Conservation (phyloP, 768 basidiomycete species). For the Auricularia sp. region DNA sequence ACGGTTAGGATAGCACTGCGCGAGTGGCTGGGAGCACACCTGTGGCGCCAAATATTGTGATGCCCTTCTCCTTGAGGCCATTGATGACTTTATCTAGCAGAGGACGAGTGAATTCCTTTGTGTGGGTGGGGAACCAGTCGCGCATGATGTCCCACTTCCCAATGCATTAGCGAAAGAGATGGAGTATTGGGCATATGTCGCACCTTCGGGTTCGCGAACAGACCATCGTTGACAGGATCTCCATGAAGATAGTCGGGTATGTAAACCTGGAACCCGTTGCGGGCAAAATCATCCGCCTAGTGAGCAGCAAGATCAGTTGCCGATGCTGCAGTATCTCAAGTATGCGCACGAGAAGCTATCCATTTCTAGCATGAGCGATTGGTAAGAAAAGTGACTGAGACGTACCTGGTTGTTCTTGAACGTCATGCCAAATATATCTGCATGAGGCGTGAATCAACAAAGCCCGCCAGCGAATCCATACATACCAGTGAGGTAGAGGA, state of each 20-base stretch:
- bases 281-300: slow-evolving; percentile 9
- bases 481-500: slow-evolving; percentile 7
- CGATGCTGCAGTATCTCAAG: too few relatives aligned
- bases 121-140: slow-evolving; percentile 3
- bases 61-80: slow-evolving; percentile 5
- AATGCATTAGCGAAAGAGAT: background rate
- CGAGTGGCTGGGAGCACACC: slow-evolving; percentile 5
- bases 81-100: slow-evolving; percentile 4
- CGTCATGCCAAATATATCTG: slow-evolving; percentile 6
- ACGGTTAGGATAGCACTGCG: background rate
- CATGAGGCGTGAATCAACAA: too few relatives aligned
- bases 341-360: background rate
- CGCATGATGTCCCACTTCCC: background rate
- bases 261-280: slow-evolving; percentile 8
- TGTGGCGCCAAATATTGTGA: slow-evolving; percentile 6
- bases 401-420: slow-evolving; percentile 4
- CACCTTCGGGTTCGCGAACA: background rate
- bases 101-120: slow-evolving; percentile 3
- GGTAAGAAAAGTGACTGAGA: background rate
- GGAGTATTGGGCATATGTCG: background rate
- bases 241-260: slow-evolving; percentile 4
- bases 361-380: background rate
- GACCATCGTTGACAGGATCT: slow-evolving; percentile 3
- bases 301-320: too few relatives aligned
- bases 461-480: too few relatives aligned